These are phyloP conservation scores for Pyropia haitanensis DNA, from an alignment of 23 red algal genomes.

Conservation along the genomic window DNA sequence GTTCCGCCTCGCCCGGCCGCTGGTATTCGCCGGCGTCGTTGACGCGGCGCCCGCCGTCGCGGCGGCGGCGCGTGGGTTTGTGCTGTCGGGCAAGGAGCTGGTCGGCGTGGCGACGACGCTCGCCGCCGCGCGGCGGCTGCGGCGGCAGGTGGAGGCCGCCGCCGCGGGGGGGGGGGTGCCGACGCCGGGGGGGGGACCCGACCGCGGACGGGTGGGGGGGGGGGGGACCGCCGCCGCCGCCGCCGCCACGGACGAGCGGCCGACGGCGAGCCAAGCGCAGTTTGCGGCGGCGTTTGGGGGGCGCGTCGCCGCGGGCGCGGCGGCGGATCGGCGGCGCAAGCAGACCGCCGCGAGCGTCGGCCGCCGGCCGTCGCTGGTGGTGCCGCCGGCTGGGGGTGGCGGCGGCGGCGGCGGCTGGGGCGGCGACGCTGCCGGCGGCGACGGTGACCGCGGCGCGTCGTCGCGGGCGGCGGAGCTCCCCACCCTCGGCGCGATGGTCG, in stretches of 20 bases:
- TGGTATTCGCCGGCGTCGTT: slow-evolving; percentile 23
- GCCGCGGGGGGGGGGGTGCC: not conserved
- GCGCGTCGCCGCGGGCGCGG: not conserved
- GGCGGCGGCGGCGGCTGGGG: too few relatives aligned
- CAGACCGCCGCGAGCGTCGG: too few relatives aligned
- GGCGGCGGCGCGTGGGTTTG: slow-evolving; percentile 18
- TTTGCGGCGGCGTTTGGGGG: not conserved
- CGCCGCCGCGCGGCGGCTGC: slow-evolving; percentile 18
- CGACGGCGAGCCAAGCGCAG: not conserved
- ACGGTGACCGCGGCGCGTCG: slow-evolving; percentile 2
- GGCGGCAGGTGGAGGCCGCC: slow-evolving; percentile 23
- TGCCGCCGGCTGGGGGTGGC: too few relatives aligned
- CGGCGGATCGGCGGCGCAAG: not conserved
- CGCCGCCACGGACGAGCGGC: not conserved
- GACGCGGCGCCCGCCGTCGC: slow-evolving; percentile 7
- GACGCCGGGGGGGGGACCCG: not conserved
- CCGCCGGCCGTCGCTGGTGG: too few relatives aligned
- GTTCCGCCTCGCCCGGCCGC: slow-evolving; percentile 13
- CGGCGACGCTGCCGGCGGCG: too few relatives aligned
- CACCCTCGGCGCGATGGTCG: slow-evolving; percentile 18
- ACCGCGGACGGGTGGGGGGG: not conserved
- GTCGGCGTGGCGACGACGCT: slow-evolving; percentile 39
- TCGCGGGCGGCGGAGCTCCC: not conserved
- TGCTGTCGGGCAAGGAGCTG: slow-evolving; percentile 46
- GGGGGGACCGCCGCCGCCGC: not conserved